A percentile compares a stretch with the other conserved stretches of the same genome.
Conservation (phyloP, 495 filamentous ascomycete genomes). For the Acidomyces sp. region DNA sequence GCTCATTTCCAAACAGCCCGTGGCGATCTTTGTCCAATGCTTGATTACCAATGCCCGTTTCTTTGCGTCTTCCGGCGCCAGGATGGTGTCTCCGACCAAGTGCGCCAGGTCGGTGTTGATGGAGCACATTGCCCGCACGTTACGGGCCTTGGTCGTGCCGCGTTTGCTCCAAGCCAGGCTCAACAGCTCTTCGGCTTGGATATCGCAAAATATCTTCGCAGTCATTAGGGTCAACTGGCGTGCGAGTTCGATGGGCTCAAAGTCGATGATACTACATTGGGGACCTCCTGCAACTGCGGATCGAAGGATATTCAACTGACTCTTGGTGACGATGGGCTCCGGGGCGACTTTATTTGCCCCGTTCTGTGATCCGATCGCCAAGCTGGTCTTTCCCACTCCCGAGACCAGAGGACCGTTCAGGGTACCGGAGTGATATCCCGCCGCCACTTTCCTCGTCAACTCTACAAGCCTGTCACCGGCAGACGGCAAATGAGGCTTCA, state of each 20-base stretch:
- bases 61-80: constrained; percentile 75
- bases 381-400: constrained; percentile 76
- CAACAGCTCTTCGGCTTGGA: constrained; percentile 86
- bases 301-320: constrained; percentile 58
- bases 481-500: constrained; percentile 53
- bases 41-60: constrained; percentile 85
- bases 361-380: constrained; percentile 54
- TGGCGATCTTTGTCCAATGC: constrained; percentile 95
- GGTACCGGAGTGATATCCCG: constrained; percentile 45
- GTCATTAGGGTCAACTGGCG: constrained; percentile 90
- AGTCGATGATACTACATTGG: constrained; percentile 69
- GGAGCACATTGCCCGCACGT: constrained; percentile 88
- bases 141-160: constrained; percentile 62
- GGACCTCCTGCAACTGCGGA: constrained; percentile 60
- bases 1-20: constrained; percentile 72
- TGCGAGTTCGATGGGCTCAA: constrained; percentile 84
- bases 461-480: constrained; percentile 70
- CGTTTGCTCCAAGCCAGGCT: constrained; percentile 89
- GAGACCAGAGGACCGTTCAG: constrained; percentile 79
- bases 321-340: constrained; percentile 54
- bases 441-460: constrained; percentile 68
- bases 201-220: constrained; percentile 83
- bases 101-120: constrained; percentile 85
- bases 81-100: constrained; percentile 89
- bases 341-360: constrained; percentile 56